Evolutionary conservation across 1,284 basidiomycete genomes (phyloP), one percentile per base, ranked within the genome.

Genomic region (Pseudozyma hubeiensis): DNA sequence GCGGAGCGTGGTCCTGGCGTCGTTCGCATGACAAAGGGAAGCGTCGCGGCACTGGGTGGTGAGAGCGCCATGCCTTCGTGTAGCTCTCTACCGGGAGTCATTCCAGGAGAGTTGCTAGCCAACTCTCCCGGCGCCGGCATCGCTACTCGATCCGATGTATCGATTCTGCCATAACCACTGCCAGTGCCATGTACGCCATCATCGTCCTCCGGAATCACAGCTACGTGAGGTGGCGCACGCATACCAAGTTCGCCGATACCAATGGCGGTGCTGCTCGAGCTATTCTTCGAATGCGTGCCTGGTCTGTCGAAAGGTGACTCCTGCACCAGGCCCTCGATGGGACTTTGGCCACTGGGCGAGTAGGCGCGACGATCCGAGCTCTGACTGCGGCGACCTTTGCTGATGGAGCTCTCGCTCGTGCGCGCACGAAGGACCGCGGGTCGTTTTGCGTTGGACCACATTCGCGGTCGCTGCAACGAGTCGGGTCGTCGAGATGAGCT

Each of bases 171-270:
- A 24, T 24, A 24, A 4, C 24, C 24, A 24, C 24, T 24, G 24
- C 24, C 35, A 31, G 46, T 56, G 35, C 19, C 53, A 30, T 34
- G 55, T 16, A 7, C 56, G 4, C 48, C 48, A 34, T 56, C 66
- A 34, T 64, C 67, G 43, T 70, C 67, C 31, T 72, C 69, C 0
- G 54, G 64, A 24, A 72, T 72, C 41, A 72, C 60, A 34, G 63
- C 39, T 4, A 72, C 69, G 14, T 66, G 69, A 16, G 69, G 63
- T 16, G 64, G 48, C 7, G 30, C 29, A 16, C 63, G 54, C 17
- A 39, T 16, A 5, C 46, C 64, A 16, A 46, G 19, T 11, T 72
- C 69, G 30, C 48, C 46, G 14, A 43, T 58, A 4, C 43, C 43
- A 44, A 2, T 19, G 43, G 49, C 33, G 55, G 69, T 72, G 40